Base-by-base conservation (phyloP, 495 filamentous ascomycete species). In the Neurospora sp. region DNA sequence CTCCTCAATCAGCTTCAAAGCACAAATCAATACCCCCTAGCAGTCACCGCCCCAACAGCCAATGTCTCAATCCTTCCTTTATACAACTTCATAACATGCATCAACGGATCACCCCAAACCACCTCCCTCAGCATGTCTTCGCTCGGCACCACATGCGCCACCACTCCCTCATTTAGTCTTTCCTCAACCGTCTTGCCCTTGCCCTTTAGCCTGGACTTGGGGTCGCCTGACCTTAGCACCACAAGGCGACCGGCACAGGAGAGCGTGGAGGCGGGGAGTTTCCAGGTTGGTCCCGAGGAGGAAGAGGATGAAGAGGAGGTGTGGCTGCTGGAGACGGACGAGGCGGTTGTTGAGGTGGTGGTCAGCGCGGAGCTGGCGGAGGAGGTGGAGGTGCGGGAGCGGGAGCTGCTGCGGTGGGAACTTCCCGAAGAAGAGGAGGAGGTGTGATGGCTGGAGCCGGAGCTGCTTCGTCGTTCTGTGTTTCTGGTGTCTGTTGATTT, bases 21-120 rank as follows among this genome's bases (percentile, higher is more conserved):
- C 35, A 37, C 35, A 37, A 37, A 37, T 37, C 72, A 80, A 40
- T 78, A 79, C 18, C 76, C 79, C 71, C 73, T 80, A n/a, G 79
- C 90, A 71, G 88, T 90, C 9, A 92, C 90, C 9, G 91, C 91
- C 59, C 85, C 88, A 5, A 88, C 89, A 35, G 90, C 90, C 72
- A 95, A 78, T 12, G 83, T 80, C 75, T 94, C 89, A 42, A 96
- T 88, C 70, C 93, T 81, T 22, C 84, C 84, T 35, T 86, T 83
- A 81, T 96, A 96, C 48, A 94, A 73, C 78, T 83, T 87, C 92
- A 96, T 95, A 78, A 88, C 86, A 79, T 96, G 93, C 81, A 88
- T 90, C 16, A 93, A 81, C 0, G 91, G 92, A 79, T 96, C 93
- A 0, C 93, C 93, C 85, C 92, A 96, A 0, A 96, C 83, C 10